phyloP scores from a whole-genome alignment of 495 filamentous ascomycete species.

The Geoglossum glabrum region DNA sequence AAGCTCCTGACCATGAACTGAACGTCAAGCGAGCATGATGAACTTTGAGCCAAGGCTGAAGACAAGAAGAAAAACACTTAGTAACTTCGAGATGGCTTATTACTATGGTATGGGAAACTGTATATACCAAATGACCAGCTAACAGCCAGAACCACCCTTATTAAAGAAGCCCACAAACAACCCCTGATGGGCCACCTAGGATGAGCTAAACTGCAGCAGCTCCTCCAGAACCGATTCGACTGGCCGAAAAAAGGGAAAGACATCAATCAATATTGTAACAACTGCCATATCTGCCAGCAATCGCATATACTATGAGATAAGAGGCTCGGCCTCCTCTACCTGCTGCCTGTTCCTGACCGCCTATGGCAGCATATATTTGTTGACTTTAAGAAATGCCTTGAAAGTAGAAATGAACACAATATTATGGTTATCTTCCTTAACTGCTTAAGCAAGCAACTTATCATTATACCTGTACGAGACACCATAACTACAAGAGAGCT shows the following conservation, averaged over 20 bases:
- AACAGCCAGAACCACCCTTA: no score
- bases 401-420: not conserved
- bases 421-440: not conserved
- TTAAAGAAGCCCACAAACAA: no score
- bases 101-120: no score
- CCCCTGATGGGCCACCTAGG: no score
- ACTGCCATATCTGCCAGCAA: no score
- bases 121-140: no score
- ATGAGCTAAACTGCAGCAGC: no score
- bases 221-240: no score
- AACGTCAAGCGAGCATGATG: not conserved
- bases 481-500: not conserved
- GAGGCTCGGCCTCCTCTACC: not conserved
- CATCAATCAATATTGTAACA: no score
- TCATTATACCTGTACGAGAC: not conserved
- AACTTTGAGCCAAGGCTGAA: not conserved
- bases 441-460: not conserved
- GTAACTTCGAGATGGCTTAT: not conserved
- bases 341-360: conserved; percentile 3
- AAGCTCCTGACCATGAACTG: not conserved
- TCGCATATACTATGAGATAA: no score
- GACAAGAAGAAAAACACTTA: not conserved
- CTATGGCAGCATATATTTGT: conserved; percentile 6
- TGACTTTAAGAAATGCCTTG: conserved; percentile 7
- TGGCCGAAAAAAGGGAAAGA: no score